phyloP scores from a whole-genome alignment of 2,329 filamentous ascomycete species.

The Fusarium armeniacum region DNA sequence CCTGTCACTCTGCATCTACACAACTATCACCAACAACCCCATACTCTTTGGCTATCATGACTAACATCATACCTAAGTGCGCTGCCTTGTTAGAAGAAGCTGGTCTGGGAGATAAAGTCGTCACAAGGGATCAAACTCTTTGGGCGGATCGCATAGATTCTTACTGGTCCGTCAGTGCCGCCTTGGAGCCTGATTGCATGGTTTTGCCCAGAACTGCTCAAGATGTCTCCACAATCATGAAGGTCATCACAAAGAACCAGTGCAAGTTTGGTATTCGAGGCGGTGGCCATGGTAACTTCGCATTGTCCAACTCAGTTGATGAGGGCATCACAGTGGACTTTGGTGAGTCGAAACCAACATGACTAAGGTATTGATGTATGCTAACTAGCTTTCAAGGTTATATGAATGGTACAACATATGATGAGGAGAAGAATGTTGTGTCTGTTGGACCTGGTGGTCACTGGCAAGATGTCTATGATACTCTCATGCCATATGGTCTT shows the following conservation, averaged over 20 bases:
- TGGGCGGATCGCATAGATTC: conserved; percentile 53
- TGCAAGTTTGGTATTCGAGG: conserved; percentile 58
- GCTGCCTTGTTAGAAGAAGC: conserved; percentile 41
- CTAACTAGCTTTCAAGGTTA: conserved; percentile 36
- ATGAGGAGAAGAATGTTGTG: conserved; percentile 50
- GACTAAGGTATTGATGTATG: not conserved
- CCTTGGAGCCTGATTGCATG: conserved; percentile 55
- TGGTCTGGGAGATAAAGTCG: conserved; percentile 50
- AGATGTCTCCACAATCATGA: conserved; percentile 56
- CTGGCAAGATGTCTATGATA: conserved; percentile 57
- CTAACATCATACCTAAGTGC: conserved; percentile 47
- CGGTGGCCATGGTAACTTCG: conserved; percentile 55
- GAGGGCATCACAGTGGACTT: conserved; percentile 58
- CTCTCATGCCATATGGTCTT: conserved; percentile 53
- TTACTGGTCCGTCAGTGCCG: conserved; percentile 57
- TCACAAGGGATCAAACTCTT: conserved; percentile 47
- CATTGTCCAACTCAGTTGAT: conserved; percentile 54
- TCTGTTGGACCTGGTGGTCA: conserved; percentile 54
- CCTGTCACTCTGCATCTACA: not conserved
- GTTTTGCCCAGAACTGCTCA: conserved; percentile 52
- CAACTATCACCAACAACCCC: not conserved
- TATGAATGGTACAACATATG: conserved; percentile 52
- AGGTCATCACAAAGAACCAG: conserved; percentile 49
- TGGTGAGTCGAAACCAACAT: conserved; percentile 30
- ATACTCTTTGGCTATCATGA: conserved; percentile 1